Base-by-base conservation (phyloP, 331 rosid genomes). In the Dryas integrifolia region DNA sequence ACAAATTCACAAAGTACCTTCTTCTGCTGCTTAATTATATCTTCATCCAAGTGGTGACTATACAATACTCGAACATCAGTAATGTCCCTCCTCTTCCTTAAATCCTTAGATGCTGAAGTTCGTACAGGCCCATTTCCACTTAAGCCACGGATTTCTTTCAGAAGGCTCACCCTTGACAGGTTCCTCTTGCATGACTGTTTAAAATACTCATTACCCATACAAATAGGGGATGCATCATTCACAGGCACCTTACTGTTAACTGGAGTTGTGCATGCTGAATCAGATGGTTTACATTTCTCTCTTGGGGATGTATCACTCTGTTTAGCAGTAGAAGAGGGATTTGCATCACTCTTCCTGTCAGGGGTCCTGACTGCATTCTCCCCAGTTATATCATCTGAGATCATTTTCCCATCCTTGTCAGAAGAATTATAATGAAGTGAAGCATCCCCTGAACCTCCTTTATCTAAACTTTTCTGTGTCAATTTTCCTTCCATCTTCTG, bases 11-110 rank as follows among this genome's bases (percentile, higher is more conserved):
- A 47, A 45, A 38, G 43, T 83, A 95, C 99, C 98, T 90, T 95
- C 83, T 92, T 89, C 81, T 95, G 99, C 77, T 78, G 90, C 85
- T 86, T 95, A 72, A 90, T 71, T 67, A 88, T 76, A 76, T 84
- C 83, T 35, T 87, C 88, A 70, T 87, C 90, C 80, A 95, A 71
- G 88, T 90, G 99, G 13, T 80, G 85, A 77, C 98, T 95, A 81
- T 85, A 95, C 82, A 95, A 84, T 75, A 95, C 77, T 79, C 86
- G 88, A 76, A 92, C 88, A 62, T 82, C 86, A 40, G 74, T 84
- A 78, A 87, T 86, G 64, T 92, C 99, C 80, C 86, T 89, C 86
- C 96, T 85, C 85, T 80, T 95, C 79, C 98, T 85, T 66, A 86
- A 89, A 69, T 89, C 95, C 73, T 85, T 89, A 67, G 88, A 75